These are phyloP conservation scores for Aspergillus sergii DNA, from an alignment of 2,329 filamentous ascomycete species.

Conservation along the genomic window DNA sequence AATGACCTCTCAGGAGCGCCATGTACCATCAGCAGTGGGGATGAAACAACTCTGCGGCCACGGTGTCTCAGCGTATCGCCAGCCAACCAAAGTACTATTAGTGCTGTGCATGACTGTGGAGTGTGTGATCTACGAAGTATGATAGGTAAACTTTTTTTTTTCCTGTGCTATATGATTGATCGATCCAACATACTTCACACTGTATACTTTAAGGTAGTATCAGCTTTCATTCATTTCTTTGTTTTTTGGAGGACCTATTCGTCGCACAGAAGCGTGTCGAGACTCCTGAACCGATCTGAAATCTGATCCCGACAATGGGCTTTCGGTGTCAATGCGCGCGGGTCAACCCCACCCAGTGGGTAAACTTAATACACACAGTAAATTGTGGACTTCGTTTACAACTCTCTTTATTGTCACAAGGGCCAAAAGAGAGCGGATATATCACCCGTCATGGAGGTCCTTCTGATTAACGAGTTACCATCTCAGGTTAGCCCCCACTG, in stretches of 20 bases:
- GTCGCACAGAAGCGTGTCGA: not conserved
- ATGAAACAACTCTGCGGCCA: conserved; percentile 20
- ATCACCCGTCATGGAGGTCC: not conserved
- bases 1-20: conserved; percentile 11
- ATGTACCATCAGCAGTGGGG: conserved; percentile 20
- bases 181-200: no score
- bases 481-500: not conserved
- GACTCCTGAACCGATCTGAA: conserved; percentile 3
- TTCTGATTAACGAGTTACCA: not conserved
- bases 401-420: not conserved
- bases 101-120: conserved; percentile 3
- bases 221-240: not conserved
- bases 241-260: not conserved
- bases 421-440: not conserved
- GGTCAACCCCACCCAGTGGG: conserved; percentile 1
- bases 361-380: conserved; percentile 3
- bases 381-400: conserved; percentile 1
- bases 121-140: conserved; percentile 5
- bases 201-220: not conserved
- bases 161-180: not conserved
- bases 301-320: not conserved
- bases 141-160: not conserved
- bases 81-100: not conserved
- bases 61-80: conserved; percentile 9
- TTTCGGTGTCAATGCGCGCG: conserved; percentile 3